phyloP scores from a whole-genome alignment of 2,329 filamentous ascomycete species.

The Rhinocladiella mackenziei region DNA sequence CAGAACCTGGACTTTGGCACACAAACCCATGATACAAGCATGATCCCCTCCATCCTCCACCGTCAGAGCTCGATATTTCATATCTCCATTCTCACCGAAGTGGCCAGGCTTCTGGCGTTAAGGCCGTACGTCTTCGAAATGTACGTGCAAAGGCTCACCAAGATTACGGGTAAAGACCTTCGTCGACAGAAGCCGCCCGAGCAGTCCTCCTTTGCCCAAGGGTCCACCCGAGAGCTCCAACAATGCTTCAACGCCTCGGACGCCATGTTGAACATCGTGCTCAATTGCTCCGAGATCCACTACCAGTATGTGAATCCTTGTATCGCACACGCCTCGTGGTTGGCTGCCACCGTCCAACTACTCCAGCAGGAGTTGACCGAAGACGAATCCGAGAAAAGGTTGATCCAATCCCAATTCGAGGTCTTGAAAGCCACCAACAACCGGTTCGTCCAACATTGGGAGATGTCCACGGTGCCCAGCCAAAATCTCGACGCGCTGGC shows the following conservation, averaged over 20 bases:
- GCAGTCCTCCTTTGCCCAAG: no score
- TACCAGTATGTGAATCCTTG: constrained; percentile 35
- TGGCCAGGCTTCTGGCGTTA: constrained; percentile 5
- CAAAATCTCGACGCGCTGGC: constrained; percentile 32
- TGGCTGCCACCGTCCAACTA: constrained; percentile 29
- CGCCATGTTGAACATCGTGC: constrained; percentile 32
- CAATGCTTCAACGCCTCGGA: constrained; percentile 34
- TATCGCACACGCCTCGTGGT: constrained; percentile 34
- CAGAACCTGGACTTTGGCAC: constrained; percentile 31
- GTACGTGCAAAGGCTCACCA: constrained; percentile 6
- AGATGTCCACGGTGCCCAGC: constrained; percentile 30
- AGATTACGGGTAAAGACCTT: background rate
- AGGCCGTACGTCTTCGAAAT: constrained; percentile 11
- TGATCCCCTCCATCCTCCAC: background rate
- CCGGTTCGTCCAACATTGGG: constrained; percentile 32
- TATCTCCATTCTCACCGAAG: constrained; percentile 2
- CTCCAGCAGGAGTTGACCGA: constrained; percentile 26
- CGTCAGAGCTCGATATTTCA: constrained; percentile 5
- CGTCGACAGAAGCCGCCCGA: background rate
- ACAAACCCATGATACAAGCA: background rate
- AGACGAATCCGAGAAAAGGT: constrained; percentile 7
- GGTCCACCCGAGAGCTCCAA: background rate
- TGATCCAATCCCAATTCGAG: constrained; percentile 27
- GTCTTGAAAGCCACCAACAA: constrained; percentile 30
- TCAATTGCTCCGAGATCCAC: constrained; percentile 24